phyloP scores from a whole-genome alignment of 2,329 filamentous ascomycete species.

The Periconia sp. region DNA sequence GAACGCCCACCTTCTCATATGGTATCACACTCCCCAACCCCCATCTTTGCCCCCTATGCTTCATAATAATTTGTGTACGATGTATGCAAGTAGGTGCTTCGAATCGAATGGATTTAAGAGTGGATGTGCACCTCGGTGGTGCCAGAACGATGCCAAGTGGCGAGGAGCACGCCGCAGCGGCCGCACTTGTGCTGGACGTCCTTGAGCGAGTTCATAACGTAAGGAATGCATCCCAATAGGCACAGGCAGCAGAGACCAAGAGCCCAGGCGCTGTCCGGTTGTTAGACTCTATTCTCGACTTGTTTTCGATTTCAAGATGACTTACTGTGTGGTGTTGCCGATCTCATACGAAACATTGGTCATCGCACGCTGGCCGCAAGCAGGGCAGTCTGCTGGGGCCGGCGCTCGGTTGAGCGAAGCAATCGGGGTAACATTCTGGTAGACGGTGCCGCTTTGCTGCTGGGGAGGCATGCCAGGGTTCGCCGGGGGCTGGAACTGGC shows the following conservation, averaged over 20 bases:
- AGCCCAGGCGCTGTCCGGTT: constrained; percentile 52
- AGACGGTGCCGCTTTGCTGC: constrained; percentile 39
- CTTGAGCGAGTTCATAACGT: constrained; percentile 55
- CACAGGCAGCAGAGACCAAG: constrained; percentile 50
- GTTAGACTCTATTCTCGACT: constrained; percentile 11
- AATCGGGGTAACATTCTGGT: constrained; percentile 45
- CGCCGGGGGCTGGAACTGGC: constrained; percentile 9
- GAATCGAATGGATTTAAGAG: constrained; percentile 19
- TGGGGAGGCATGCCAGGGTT: constrained; percentile 43
- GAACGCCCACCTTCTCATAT: not conserved
- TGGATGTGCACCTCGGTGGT: constrained; percentile 53
- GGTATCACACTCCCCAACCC: not conserved
- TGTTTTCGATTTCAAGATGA: constrained; percentile 4
- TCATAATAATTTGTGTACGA: not conserved
- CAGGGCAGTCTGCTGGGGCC: constrained; percentile 56
- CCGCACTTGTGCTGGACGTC: constrained; percentile 58
- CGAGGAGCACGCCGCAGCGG: constrained; percentile 52
- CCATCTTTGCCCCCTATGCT: not conserved
- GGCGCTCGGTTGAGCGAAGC: constrained; percentile 39
- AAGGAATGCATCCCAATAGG: constrained; percentile 57
- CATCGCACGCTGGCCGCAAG: constrained; percentile 50
- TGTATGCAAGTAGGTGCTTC: too few relatives aligned
- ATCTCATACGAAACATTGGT: constrained; percentile 42
- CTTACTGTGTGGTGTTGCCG: constrained; percentile 52
- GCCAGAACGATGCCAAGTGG: constrained; percentile 57